Base-by-base conservation (phyloP, 495 filamentous ascomycete species). In the Penicillium paxilli region DNA sequence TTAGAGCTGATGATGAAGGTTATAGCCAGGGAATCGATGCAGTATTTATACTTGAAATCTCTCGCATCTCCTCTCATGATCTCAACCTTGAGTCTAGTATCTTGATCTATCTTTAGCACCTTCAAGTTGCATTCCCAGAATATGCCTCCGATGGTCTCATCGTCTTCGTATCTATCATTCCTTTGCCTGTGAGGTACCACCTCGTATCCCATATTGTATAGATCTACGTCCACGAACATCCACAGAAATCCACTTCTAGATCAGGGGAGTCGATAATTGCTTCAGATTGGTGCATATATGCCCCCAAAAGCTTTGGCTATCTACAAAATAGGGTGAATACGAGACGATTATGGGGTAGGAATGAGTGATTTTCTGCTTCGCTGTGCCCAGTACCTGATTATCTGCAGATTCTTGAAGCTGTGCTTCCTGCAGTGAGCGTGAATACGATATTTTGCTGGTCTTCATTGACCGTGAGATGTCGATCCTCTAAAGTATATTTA, bases 21-120 rank as follows among this genome's bases (percentile, higher is more conserved):
- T 8, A 42, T 42, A 26, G 16, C n/a, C 22, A 41, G 20, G 47
- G 23, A 16, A 7, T 28, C 10, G 14, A 41, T 20, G 14, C 33
- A 20, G 26, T 50, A 28, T 50, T 50, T 50, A 50, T 50, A 42
- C 40, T n/a, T n/a, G n/a, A n/a, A n/a, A n/a, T n/a, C 19, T 23
- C 14, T 42, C 10, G 19, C 8, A 22, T 8, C 8, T 2, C 7
- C 21, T 20, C 9, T 21, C 40, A 12, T 42, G 3, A 21, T 9
- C 10, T 14, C 5, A n/a, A n/a, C n/a, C n/a, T n/a, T n/a, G n/a
- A n/a, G n/a, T n/a, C n/a, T n/a, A 11, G 21, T n/a, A 22, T n/a
- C 20, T 19, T 38, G 40, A 42, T 22, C 40, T 42, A 42, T 42
- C 40, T 42, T 14, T 42, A 42, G 40, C 9, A 42, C 4, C 40